Conservation (phyloP, 2,329 filamentous ascomycete genomes). For the Colletotrichum sp. region DNA sequence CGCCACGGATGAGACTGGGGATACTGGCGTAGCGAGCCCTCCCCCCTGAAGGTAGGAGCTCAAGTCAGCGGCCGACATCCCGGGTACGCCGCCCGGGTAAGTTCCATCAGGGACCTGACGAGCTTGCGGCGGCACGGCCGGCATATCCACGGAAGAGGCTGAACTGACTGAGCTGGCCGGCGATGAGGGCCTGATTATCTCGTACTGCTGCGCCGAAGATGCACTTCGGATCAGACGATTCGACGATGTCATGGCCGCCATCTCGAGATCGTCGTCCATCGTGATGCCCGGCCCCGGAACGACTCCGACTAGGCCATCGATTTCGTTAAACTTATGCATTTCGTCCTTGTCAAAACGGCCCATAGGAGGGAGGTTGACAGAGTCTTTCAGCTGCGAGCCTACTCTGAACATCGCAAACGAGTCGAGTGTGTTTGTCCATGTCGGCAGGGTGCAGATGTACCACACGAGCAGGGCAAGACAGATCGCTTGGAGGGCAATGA, state of each 20-base stretch:
- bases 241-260: not conserved
- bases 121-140: not conserved
- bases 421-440: conserved; percentile 18
- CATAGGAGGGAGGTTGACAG: not conserved
- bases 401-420: conserved; percentile 17
- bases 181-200: conserved; percentile 3
- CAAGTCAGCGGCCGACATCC: conserved; percentile 8
- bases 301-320: conserved; percentile 6
- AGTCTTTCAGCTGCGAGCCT: not conserved
- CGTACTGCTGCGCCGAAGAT: conserved; percentile 2
- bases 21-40: not conserved
- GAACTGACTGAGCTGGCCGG: conserved; percentile 1
- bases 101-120: not conserved
- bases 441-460: conserved; percentile 20
- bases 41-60: conserved; percentile 14
- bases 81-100: not conserved
- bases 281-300: not conserved
- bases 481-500: conserved; percentile 13
- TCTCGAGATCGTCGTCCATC: conserved; percentile 1
- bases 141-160: not conserved
- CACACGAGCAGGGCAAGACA: conserved; percentile 1
- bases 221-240: not conserved
- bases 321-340: not conserved
- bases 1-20: conserved; percentile 1
- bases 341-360: not conserved